Base-by-base conservation (phyloP, 345 rosid genomes). In the Eucalyptus grandis region DNA sequence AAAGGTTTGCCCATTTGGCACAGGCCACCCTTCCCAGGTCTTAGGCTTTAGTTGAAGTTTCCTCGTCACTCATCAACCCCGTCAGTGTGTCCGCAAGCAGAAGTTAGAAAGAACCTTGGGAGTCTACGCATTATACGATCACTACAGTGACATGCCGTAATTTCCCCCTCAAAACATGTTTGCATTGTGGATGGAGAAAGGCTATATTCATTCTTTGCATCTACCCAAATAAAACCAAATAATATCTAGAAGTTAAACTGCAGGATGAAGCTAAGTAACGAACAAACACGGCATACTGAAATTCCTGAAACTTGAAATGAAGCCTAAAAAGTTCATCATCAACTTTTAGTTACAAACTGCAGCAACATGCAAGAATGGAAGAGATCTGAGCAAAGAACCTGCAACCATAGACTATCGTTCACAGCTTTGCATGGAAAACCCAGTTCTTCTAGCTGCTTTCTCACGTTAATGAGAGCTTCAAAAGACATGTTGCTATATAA, bases 351-450 rank as follows among this genome's bases (percentile, higher is more conserved):
- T 77, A 40, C 85, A 40, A 77, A 40, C 34, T 50, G 50, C 51
- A 88, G 86, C 67, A 89, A 86, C 44, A 90, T 62, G 89, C 43
- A 88, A 72, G 58, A 90, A 92, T 65, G 62, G 86, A 90, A 89
- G 49, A 86, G 87, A 87, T 87, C 65, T 58, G 62, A 88, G 86
- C 49, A 89, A 89, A 92, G 90, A 90, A 98, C 99, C 99, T 98
- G 99, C 89, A 98, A 92, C 99, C 99, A 98, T 88, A 98, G 98
- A 92, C 98, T 97, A 93, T 98, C 99, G 81, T 98, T 98, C 90
- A 97, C 95, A 67, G 99, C 98, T 94, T 96, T 97, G 95, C 99
- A 94, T 83, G 99, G 99, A 92, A 98, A 97, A 77, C 96, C 99
- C 90, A 95, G 92, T 92, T 95, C 99, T 92, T 98, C 99, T 90